phyloP scores from a whole-genome alignment of 2,329 filamentous ascomycete species.

The Phialemonium atrogriseum region DNA sequence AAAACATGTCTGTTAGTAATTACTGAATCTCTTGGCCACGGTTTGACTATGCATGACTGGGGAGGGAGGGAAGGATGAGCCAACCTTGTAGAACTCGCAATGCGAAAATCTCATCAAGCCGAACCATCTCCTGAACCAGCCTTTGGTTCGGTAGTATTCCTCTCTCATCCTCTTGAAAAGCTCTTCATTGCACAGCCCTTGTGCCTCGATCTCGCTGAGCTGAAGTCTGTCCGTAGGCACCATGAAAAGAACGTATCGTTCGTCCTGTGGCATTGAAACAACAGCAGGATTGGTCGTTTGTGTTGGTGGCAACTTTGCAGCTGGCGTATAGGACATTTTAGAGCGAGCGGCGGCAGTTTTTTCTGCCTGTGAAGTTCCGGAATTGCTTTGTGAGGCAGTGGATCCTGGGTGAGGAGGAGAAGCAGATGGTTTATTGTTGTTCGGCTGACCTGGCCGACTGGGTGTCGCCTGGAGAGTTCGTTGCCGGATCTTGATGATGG shows the following conservation, averaged over 20 bases:
- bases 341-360: background rate
- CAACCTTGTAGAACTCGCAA: background rate
- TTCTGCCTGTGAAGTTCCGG: background rate
- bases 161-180: background rate
- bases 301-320: too few species aligned
- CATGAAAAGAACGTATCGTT: background rate
- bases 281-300: background rate
- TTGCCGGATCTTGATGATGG: background rate
- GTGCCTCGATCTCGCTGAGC: background rate
- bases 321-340: background rate
- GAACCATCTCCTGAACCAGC: background rate
- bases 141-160: conserved; percentile 1
- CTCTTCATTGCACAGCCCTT: background rate
- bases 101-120: background rate
- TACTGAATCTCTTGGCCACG: background rate
- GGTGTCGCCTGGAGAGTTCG: background rate
- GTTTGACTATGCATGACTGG: background rate
- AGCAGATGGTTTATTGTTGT: too few species aligned
- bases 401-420: too few species aligned
- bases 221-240: background rate
- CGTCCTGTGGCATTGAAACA: background rate
- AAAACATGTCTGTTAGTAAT: background rate
- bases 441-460: too few species aligned
- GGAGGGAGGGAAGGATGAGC: background rate
- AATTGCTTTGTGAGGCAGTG: too few species aligned